Percentiles rank a stretch among this genome's conserved stretches.
phyloP scores from a whole-genome alignment of 2,329 filamentous ascomycete species.

The Phialemoniopsis sp. region DNA sequence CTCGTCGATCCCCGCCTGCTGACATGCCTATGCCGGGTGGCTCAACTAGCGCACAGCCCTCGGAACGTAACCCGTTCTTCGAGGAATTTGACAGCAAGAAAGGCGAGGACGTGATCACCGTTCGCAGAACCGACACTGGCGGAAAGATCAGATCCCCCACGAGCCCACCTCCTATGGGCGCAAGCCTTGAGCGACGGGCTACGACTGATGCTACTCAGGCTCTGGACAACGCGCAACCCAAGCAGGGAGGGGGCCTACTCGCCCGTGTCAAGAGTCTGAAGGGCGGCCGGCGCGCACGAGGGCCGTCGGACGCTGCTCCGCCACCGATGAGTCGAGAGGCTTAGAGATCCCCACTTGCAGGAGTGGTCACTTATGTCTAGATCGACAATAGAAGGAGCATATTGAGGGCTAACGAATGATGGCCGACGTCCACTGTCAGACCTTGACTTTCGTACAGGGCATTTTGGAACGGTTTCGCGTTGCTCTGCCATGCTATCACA shows the following conservation, averaged over 20 bases:
- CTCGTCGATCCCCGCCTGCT: constrained; percentile 30
- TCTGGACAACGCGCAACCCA: constrained; percentile 30
- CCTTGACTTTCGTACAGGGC: no score
- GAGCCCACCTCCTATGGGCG: constrained; percentile 48
- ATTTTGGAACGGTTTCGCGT: no score
- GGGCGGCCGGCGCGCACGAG: constrained; percentile 53
- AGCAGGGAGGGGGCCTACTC: constrained; percentile 63
- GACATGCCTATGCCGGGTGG: constrained; percentile 25
- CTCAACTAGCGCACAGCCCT: constrained; percentile 20
- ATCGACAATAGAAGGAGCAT: no score
- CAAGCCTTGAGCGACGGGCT: constrained; percentile 56
- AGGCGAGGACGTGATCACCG: constrained; percentile 45
- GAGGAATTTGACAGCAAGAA: constrained; percentile 67
- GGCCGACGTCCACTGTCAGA: no score
- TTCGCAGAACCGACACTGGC: constrained; percentile 32
- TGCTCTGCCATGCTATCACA: no score
- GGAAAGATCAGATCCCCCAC: constrained; percentile 41
- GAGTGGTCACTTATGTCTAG: no score
- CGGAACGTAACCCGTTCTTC: constrained; percentile 75
- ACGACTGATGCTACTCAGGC: constrained; percentile 51
- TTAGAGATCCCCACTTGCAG: constrained; percentile 10
- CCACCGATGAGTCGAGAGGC: constrained; percentile 1
- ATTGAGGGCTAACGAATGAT: no score
- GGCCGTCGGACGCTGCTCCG: no score
- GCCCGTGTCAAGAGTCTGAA: constrained; percentile 81